Conservation (phyloP, 306 rosid genomes). For the Casuarina glauca region DNA sequence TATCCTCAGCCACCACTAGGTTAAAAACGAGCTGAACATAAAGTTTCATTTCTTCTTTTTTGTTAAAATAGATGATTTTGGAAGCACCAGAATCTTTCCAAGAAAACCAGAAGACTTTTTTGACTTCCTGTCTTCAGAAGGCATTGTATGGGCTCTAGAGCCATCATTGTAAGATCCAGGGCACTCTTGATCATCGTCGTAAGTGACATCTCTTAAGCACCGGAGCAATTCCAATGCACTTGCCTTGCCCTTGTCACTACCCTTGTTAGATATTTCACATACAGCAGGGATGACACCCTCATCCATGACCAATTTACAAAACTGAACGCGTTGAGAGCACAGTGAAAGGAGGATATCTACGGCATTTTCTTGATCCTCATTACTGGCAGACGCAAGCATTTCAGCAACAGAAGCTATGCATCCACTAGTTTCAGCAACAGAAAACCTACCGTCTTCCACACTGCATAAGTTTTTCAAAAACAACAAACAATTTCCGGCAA, state of each 20-base stretch:
- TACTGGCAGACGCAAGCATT: slow-evolving; percentile 52
- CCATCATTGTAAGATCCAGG: slow-evolving; percentile 30
- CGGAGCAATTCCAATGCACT: slow-evolving; percentile 62
- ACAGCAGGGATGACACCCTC: slow-evolving; percentile 55
- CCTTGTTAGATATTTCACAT: slow-evolving; percentile 55
- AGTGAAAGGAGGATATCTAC: slow-evolving; percentile 61
- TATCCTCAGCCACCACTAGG: slow-evolving; percentile 4
- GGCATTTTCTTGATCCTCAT: slow-evolving; percentile 78
- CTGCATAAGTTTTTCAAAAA: slow-evolving; percentile 65
- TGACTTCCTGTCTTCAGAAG: slow-evolving; percentile 41
- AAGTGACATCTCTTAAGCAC: slow-evolving; percentile 46
- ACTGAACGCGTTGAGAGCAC: slow-evolving; percentile 63
- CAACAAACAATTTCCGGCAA: slow-evolving; percentile 50
- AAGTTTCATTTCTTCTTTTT: slow-evolving; percentile 42
- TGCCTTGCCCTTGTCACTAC: slow-evolving; percentile 60
- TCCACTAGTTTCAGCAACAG: slow-evolving; percentile 68
- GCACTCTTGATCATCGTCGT: slow-evolving; percentile 32
- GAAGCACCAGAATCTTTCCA: slow-evolving; percentile 44
- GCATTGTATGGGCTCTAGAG: slow-evolving; percentile 23
- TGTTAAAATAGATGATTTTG: slow-evolving; percentile 33
- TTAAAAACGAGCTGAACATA: slow-evolving; percentile 12
- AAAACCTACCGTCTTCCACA: slow-evolving; percentile 49
- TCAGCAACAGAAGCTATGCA: slow-evolving; percentile 64
- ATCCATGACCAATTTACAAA: slow-evolving; percentile 58
- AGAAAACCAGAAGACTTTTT: slow-evolving; percentile 42